Base-by-base conservation (phyloP, 1,139 yeast species). In the Maudiozyma humilis region DNA sequence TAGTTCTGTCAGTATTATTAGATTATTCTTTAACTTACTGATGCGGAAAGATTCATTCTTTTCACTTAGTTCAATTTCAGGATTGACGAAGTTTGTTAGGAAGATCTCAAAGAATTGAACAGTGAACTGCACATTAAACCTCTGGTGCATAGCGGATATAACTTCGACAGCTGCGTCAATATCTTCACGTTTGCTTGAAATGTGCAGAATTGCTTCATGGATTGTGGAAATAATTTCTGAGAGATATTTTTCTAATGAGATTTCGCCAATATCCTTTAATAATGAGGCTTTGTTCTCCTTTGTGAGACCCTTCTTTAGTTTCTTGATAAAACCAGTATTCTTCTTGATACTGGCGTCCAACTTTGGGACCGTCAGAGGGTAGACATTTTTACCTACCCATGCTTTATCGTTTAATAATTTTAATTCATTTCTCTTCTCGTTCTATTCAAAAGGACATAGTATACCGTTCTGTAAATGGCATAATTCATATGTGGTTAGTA, bases 261-360 rank as follows among this genome's bases (percentile, higher is more conserved):
- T 65, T 2, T 79, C 70, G 10, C 68, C 59, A 36, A 88, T 72
- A 46, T 87, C 95, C 45, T 75, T 74, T 27, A 86, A 49, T 4
- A 85, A 63, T 4, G 71, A 60, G 3, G 59, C 55, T 39, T 67
- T 69, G 23, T 67, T 63, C 2, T 77, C 82, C 32, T 69, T 73
- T 32, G 67, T 73, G 36, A 87, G 66, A 2, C 81, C 71, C 3
- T 75, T 69, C 49, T 80, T 73, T 42, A 87, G 64, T 55, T 82
- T 82, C 57, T 82, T 82, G 46, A 87, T 80, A 54, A 87, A 85
- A 0, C 88, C 83, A 3, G 88, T 81, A 59, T 89, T 87, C 60
- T 82, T 85, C 69, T 88, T 89, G 49, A 89, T 67, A 42, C 91
- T 81, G 0, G 94, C 70, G 58, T 89, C 96, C 14, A 82, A 67